These are phyloP conservation scores for Podospora fimiseda DNA, from an alignment of 495 filamentous ascomycete genomes.

Conservation along the genomic window DNA sequence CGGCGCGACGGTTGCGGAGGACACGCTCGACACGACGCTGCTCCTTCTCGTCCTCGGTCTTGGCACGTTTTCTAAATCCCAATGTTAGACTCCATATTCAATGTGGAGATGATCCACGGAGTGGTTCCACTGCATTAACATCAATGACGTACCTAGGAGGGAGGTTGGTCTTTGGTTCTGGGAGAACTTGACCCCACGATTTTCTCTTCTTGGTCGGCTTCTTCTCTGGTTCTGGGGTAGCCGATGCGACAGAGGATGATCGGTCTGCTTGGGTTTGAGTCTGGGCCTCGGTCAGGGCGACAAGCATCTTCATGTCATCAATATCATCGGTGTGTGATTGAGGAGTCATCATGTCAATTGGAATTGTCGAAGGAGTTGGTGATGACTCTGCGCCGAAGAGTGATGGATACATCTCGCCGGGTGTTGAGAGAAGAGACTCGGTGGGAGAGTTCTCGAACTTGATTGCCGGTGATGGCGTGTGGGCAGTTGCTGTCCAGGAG, in stretches of 20 bases:
- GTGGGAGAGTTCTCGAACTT: constrained; percentile 45
- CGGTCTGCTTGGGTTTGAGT: constrained; percentile 3
- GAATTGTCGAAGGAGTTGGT: constrained; percentile 35
- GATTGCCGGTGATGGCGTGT: constrained; percentile 35
- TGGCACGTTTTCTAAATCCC: constrained; percentile 76
- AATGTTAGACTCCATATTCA: constrained; percentile 11
- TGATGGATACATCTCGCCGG: constrained; percentile 45
- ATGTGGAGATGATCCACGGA: not conserved
- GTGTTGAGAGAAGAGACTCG: constrained; percentile 48
- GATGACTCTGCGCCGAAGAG: constrained; percentile 36
- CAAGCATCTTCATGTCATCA: constrained; percentile 5
- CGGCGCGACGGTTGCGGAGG: constrained; percentile 88
- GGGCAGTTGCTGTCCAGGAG: constrained; percentile 32
- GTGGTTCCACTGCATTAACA: constrained; percentile 21
- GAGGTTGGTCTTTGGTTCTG: constrained; percentile 92
- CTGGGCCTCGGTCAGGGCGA: constrained; percentile 10
- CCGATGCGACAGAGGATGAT: constrained; percentile 14
- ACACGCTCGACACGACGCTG: constrained; percentile 96
- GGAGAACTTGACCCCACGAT: constrained; percentile 97
- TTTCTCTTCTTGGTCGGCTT: constrained; percentile 93
- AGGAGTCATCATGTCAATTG: constrained; percentile 22
- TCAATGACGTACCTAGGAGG: constrained; percentile 71
- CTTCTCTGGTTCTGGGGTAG: constrained; percentile 46
- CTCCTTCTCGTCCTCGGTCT: constrained; percentile 98
- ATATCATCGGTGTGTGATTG: not conserved